Base-by-base conservation (phyloP, 164 flowering plant genomes). In the Aristolochia contorta region DNA sequence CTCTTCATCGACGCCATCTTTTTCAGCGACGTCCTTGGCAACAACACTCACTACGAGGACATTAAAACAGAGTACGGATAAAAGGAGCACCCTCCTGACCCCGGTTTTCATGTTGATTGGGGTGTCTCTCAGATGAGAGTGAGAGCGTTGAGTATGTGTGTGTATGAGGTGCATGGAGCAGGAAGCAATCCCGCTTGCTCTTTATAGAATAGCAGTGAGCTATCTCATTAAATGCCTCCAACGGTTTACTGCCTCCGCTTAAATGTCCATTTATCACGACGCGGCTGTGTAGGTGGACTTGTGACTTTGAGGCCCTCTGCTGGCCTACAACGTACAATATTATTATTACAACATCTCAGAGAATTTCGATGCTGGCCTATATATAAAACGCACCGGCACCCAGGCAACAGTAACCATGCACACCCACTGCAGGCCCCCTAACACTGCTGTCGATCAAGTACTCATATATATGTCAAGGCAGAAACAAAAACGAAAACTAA, bases 21-120 rank as follows among this genome's bases (percentile, higher is more conserved):
- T 66, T 13, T 24, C 12, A 10, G 22, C 43, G 19, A 41, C 62
- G 51, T 70, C 27, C 54, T 70, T 69, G 0, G 71, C 79, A 54
- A 60, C 23, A 53, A 71, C 77, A 65, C 67, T 69, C 24, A 23
- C 67, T 12, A 69, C 68, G 43, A 78, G 14, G 47, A 60, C 69
- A 65, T 69, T 52, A 25, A 75, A 41, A 48, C 79, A 75, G 24
- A 78, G 33, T 73, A 78, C 63, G 47, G 67, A 62, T 21, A 75
- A 32, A 50, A 78, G 20, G 45, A 60, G 49, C 25, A 68, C 52
- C 49, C 58, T 32, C 43, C 49, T 14, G 45, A n/a, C 16, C 6
- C 54, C 59, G 13, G 67, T 25, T 8, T 21, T 54, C 75, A 71
- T 75, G 16, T 41, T 67, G 56, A n/a, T 10, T 14, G 52, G 33